These are phyloP conservation scores for Rheum nobile DNA, from an alignment of 148 eudicot genomes.

Conservation along the genomic window DNA sequence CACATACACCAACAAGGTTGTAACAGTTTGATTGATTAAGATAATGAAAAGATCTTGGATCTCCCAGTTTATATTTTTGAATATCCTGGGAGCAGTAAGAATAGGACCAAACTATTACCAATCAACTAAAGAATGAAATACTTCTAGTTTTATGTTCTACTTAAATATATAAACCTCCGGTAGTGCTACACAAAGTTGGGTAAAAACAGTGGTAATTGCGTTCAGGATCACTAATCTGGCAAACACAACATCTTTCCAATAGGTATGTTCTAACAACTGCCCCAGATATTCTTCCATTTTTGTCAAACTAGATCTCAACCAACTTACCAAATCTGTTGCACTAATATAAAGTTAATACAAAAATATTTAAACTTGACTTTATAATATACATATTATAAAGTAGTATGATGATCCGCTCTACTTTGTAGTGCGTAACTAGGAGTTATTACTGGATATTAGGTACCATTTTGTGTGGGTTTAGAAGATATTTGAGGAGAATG, in stretches of 20 bases:
- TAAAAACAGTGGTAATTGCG: conserved; percentile 98
- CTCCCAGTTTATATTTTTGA: conserved; percentile 61
- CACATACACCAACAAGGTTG: no score
- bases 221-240: conserved; percentile 84
- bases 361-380: no score
- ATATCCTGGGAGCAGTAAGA: no score
- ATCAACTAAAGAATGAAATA: neutral
- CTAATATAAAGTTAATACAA: neutral
- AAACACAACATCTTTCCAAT: conserved; percentile 90
- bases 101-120: no score
- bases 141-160: neutral
- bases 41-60: conserved; percentile 74
- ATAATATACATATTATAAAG: no score
- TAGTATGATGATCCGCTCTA: no score
- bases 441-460: no score
- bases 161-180: conserved; percentile 47
- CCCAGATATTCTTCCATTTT: conserved; percentile 95
- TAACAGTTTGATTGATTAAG: conserved; percentile 84
- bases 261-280: conserved; percentile 93
- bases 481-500: no score
- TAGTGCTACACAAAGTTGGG: conserved; percentile 91
- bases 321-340: conserved; percentile 98
- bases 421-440: no score
- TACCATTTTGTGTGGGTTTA: no score
- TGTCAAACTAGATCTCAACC: conserved; percentile 95